Conservation (phyloP, 1,284 basidiomycete genomes). For the Ganoderma lingzhi region DNA sequence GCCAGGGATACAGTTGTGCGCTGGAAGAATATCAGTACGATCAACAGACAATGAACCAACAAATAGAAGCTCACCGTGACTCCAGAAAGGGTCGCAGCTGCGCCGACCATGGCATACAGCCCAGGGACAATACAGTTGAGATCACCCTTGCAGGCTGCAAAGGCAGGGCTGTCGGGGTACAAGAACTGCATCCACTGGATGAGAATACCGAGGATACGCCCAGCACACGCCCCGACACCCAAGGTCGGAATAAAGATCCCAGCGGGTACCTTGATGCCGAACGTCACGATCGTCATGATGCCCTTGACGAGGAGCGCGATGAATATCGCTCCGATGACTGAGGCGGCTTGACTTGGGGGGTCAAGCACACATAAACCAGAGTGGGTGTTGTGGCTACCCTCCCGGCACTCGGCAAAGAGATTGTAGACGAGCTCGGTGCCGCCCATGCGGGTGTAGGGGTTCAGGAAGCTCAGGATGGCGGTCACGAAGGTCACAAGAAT, state of each 20-base stretch:
- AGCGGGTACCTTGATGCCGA: slow-evolving; percentile 93
- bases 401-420: slow-evolving; percentile 87
- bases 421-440: slow-evolving; percentile 95
- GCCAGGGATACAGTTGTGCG: slow-evolving; percentile 92
- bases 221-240: slow-evolving; percentile 96
- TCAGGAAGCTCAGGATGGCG: slow-evolving; percentile 83
- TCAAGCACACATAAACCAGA: slow-evolving; percentile 78
- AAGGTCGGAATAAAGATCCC: slow-evolving; percentile 98
- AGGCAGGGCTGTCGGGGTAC: slow-evolving; percentile 70
- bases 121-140: slow-evolving; percentile 82
- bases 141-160: slow-evolving; percentile 72
- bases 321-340: slow-evolving; percentile 73
- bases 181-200: slow-evolving; percentile 84
- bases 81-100: slow-evolving; percentile 88
- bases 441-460: slow-evolving; percentile 92
- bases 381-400: slow-evolving; percentile 61
- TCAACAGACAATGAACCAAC: neutral
- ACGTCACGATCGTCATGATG: slow-evolving; percentile 88
- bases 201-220: slow-evolving; percentile 86
- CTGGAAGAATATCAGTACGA: slow-evolving; percentile 43
- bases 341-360: slow-evolving; percentile 70
- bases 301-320: slow-evolving; percentile 87
- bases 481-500: slow-evolving; percentile 82
- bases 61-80: slow-evolving; percentile 66
- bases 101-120: slow-evolving; percentile 93